Conservation (phyloP, 1,284 basidiomycete genomes). For the Inonotus obliquus region DNA sequence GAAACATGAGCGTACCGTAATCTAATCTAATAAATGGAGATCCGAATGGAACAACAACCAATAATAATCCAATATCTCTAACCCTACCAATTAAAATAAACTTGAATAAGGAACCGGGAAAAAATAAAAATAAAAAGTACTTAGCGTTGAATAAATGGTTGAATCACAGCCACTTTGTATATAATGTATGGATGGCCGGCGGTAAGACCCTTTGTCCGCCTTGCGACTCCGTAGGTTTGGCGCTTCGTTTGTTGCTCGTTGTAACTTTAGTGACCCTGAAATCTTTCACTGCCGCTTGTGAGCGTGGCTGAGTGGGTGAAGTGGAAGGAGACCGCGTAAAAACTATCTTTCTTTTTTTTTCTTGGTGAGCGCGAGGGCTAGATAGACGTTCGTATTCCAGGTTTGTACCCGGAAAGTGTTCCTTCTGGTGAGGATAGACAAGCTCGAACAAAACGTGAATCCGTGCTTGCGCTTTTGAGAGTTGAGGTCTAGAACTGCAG, state of each 20-base stretch:
- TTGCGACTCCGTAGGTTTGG: not conserved
- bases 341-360: too few species aligned
- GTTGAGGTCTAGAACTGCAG: too few species aligned
- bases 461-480: too few species aligned
- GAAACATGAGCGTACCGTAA: not conserved
- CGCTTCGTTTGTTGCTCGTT: not conserved
- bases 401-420: not conserved
- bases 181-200: not conserved
- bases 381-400: too few species aligned
- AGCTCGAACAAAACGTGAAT: too few species aligned
- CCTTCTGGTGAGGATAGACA: not conserved
- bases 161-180: not conserved
- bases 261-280: not conserved
- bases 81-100: not conserved
- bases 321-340: too few species aligned
- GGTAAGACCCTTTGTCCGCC: conserved; percentile 4
- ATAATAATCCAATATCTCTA: not conserved
- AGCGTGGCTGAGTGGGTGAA: not conserved
- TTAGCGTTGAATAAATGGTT: not conserved
- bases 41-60: too few species aligned
- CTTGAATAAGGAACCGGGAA: not conserved
- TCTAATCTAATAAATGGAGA: not conserved
- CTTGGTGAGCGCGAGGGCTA: too few species aligned
- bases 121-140: not conserved
- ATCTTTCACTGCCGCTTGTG: not conserved